Evolutionary conservation across 2,329 filamentous ascomycete species (phyloP), one percentile per base, ranked within the genome.

Genomic region (Pseudocercospora pini-densiflorae): DNA sequence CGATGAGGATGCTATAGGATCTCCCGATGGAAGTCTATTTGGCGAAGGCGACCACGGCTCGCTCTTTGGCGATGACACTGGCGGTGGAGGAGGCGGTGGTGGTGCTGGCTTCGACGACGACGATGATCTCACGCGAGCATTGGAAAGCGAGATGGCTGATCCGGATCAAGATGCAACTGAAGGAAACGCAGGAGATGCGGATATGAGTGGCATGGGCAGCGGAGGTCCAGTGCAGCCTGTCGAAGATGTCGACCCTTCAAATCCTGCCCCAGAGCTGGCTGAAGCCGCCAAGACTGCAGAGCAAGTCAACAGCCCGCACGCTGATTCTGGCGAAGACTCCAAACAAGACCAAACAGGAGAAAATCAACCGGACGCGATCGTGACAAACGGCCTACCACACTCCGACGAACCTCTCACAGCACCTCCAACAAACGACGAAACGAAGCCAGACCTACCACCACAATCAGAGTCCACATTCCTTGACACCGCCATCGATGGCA

Each of bases 401-500:
- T 78, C 82, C 0, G 85, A 87, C 65, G 82, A 86, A 45, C 76
- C 75, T 9, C 69, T 76, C 21, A 77, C 75, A 14, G 73, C 76
- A 3, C 75, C 76, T 16, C 73, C 72, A 5, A 77, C 76, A 2
- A 77, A 80, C 68, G 77, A 79, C 27, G 71, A 71, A 63, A 65
- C 64, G 24, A 68, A 72, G 21, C 61, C 72, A 27, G 79, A 76
- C 70, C 81, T 76, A 55, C 79, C 77, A 62, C 81, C 74, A 71
- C 87, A 87, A 27, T 92, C 88, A 0, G 88, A 93, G 68, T 91
- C 88, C 4, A 94, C 91, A 0, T 99, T 99, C 77, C 85, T 99
- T 60, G 92, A 94, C 27, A 92, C 95, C 2, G 91, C 92, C 2
- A 92, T 94, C 8, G 91, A 98, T 80, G 94, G 94, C 61, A 90